Conservation (phyloP, 805 yeast species). For the Metschnikowia gelsemii region DNA sequence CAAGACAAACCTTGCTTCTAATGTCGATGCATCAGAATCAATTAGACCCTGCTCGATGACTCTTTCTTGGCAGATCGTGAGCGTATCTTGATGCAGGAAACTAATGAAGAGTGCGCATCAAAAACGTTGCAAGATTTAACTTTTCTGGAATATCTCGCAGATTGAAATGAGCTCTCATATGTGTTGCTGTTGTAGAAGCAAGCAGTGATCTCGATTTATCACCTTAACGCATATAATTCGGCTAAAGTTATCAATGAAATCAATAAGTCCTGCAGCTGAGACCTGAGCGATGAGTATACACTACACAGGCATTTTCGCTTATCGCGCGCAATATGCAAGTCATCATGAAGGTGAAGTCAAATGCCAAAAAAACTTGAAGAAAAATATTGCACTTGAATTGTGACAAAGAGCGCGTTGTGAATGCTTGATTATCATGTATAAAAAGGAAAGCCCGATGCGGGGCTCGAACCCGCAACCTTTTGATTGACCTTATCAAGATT, state of each 20-base stretch:
- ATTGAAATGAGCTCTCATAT: not conserved
- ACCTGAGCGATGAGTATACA: too few relatives aligned
- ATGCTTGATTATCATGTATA: not conserved
- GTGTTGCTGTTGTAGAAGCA: not conserved
- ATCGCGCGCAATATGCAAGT: too few relatives aligned
- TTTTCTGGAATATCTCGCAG: too few relatives aligned
- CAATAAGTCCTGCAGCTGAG: too few relatives aligned
- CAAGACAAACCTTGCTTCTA: not conserved
- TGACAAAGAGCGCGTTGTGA: not conserved
- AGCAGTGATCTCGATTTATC: not conserved
- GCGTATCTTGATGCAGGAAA: not conserved
- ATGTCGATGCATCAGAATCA: not conserved
- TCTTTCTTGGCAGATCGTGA: not conserved
- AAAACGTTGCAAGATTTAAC: not conserved
- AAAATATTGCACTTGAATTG: not conserved
- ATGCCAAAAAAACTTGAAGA: not conserved
- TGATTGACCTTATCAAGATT: constrained; percentile 23
- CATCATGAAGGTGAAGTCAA: too few relatives aligned
- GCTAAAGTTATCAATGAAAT: too few relatives aligned
- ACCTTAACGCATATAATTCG: too few relatives aligned
- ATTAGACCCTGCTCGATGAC: not conserved
- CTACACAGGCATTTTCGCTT: too few relatives aligned
- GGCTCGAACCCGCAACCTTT: constrained; percentile 28
- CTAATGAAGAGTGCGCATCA: not conserved
- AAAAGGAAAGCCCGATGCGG: constrained; percentile 25